These are phyloP conservation scores for Fusarium floridanum DNA, from an alignment of 2,329 filamentous ascomycete species.

Conservation along the genomic window DNA sequence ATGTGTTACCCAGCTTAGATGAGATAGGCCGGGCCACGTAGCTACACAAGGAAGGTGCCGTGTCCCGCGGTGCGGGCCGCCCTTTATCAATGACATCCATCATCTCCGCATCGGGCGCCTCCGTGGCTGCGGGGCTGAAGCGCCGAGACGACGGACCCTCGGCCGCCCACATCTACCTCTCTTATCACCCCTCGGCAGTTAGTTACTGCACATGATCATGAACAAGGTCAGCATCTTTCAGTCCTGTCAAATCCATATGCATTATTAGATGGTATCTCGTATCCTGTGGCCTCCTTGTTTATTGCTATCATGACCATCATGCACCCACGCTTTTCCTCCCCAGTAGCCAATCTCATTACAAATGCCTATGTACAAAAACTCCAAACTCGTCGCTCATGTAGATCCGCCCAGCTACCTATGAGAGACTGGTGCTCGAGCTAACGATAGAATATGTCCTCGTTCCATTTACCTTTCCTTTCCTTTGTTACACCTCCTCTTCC, in stretches of 20 bases:
- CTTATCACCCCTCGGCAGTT: not conserved
- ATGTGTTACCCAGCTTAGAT: not conserved
- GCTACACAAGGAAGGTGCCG: slow-evolving; percentile 26
- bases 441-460: slow-evolving; percentile 23
- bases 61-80: slow-evolving; percentile 28
- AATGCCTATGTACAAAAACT: slow-evolving; percentile 42
- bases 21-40: not conserved
- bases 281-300: slow-evolving; percentile 38
- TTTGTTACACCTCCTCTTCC: slow-evolving; percentile 17
- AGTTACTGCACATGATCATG: not conserved
- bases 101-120: slow-evolving; percentile 42
- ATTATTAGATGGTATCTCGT: slow-evolving; percentile 42
- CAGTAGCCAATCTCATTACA: slow-evolving; percentile 38
- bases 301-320: slow-evolving; percentile 43
- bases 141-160: slow-evolving; percentile 32
- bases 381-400: slow-evolving; percentile 44
- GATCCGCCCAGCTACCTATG: slow-evolving; percentile 31
- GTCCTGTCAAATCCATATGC: slow-evolving; percentile 11
- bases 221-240: not conserved
- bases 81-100: slow-evolving; percentile 32
- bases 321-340: slow-evolving; percentile 15
- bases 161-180: not conserved
- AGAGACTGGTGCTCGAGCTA: slow-evolving; percentile 36
- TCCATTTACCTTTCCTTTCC: slow-evolving; percentile 17
- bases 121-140: slow-evolving; percentile 41